Conservation (phyloP, 2,329 filamentous ascomycete species). For the Ophiostoma fasciatum region DNA sequence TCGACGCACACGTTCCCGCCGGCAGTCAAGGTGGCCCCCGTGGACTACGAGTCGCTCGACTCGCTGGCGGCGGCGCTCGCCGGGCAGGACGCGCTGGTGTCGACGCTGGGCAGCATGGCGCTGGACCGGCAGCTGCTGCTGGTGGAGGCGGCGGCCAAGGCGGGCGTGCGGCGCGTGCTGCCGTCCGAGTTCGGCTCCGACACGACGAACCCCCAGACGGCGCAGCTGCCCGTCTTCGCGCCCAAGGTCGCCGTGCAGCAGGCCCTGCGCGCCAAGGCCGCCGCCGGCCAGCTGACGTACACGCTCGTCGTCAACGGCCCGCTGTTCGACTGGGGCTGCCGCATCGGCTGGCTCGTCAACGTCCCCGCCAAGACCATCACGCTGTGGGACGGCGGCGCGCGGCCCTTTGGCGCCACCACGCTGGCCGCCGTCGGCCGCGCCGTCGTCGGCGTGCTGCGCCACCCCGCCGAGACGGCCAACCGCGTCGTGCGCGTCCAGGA, state of each 20-base stretch:
- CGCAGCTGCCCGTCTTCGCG: constrained; percentile 14
- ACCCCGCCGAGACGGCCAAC: constrained; percentile 19
- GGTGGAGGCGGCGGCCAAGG: constrained; percentile 38
- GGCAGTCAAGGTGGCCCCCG: constrained; percentile 24
- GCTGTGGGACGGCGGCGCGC: constrained; percentile 21
- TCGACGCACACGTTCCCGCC: constrained; percentile 23
- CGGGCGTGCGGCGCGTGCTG: constrained; percentile 39
- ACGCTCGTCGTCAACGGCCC: constrained; percentile 1
- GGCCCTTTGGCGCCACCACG: constrained; percentile 19
- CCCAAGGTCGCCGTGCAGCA: constrained; percentile 17
- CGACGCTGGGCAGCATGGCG: neutral
- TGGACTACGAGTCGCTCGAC: constrained; percentile 29
- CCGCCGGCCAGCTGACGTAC: constrained; percentile 9
- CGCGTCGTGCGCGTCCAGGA: constrained; percentile 17
- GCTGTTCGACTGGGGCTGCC: constrained; percentile 5
- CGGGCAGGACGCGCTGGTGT: constrained; percentile 28
- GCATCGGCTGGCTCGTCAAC: constrained; percentile 3
- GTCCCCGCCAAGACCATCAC: constrained; percentile 12
- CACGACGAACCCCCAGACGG: constrained; percentile 16
- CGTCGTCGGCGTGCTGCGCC: constrained; percentile 16
- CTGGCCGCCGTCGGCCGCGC: constrained; percentile 20
- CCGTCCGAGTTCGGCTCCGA: constrained; percentile 35
- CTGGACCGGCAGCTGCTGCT: constrained; percentile 28
- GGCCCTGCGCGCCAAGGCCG: constrained; percentile 14
- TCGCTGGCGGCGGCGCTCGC: constrained; percentile 33